Evolutionary conservation across 2,329 filamentous ascomycete genomes (phyloP), one percentile per base, ranked within the genome.

Genomic region (Beauveria bassiana): DNA sequence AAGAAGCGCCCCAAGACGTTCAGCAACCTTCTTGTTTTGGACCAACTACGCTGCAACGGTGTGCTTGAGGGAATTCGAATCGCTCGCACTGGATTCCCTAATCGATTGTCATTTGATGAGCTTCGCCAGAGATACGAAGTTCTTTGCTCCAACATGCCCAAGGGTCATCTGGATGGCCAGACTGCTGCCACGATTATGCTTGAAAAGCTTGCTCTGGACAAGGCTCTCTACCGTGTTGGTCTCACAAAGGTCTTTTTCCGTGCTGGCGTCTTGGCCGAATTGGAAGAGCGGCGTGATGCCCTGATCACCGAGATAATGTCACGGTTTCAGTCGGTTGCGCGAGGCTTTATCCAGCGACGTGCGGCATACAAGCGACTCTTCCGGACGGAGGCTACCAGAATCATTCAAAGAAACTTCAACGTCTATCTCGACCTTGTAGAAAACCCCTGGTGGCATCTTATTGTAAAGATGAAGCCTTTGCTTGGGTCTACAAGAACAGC

Each of bases 41-140:
- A 99, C 70, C 96, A 99, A 73, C 79, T 99, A n/a, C 87, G 95
- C 58, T 99, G 95, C 77, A 99, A 99, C 72, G 95, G 95, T 89
- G 95, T 99, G 3, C 81, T 99, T n/a, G 95, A 99, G 76, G 95
- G 95, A 64, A 99, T 99, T 70, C 86, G 95, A 64, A 99, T 99
- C 73, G 95, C 95, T 26, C 86, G 95, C 51, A 99, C 96, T 5
- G 95, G 95, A 26, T 99, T 99, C 72, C 95, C 95, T 56, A 99
- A 99, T 71, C 84, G 95, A 67, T 81, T 99, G 38, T 84, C 90
- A 0, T 99, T 99, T 72, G 84, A 90, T 3, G 96, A 99, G 71
- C 99, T 99, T 76, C 86, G 95, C 59, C 91, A 96, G 69, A 87
- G 95, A 65, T 99, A 99, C 73, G 95, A 98, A 72, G 93, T 99